Evolutionary conservation across 768 basidiomycete genomes (phyloP).

Genomic region (Podaxis sp.): DNA sequence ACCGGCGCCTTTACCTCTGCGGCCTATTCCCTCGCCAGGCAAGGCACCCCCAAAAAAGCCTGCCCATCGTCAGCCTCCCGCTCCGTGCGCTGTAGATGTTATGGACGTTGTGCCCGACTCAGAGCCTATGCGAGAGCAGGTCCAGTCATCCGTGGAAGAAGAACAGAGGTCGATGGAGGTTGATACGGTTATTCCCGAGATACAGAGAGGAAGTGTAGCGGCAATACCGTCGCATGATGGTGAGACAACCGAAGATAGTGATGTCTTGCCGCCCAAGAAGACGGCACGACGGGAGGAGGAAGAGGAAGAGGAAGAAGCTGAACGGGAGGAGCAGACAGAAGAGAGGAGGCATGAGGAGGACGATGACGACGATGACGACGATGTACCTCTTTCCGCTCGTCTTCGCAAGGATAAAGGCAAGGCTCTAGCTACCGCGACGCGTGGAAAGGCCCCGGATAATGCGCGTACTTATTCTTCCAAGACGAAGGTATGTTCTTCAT

Average conservation of each 20-base stretch:
- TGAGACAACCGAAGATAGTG: slow-evolving; percentile 9
- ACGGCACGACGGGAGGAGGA: slow-evolving; percentile 9
- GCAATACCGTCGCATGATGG: not conserved
- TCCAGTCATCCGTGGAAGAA: not conserved
- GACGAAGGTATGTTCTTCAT: not conserved
- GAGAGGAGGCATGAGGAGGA: not conserved
- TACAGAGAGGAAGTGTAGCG: not conserved
- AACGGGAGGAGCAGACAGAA: not conserved
- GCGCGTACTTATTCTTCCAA: not conserved
- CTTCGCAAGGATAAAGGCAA: slow-evolving; percentile 9
- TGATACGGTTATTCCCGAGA: not conserved
- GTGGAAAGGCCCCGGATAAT: not conserved
- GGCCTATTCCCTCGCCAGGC: not conserved
- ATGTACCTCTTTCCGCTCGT: slow-evolving; percentile 14
- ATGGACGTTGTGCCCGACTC: slow-evolving; percentile 65
- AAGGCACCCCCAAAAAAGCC: not conserved
- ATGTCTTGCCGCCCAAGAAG: slow-evolving; percentile 5
- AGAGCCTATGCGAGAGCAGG: slow-evolving; percentile 43
- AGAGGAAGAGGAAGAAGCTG: slow-evolving; percentile 20
- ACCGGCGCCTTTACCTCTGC: slow-evolving; percentile 10
- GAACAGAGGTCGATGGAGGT: not conserved
- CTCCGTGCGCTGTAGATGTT: slow-evolving; percentile 21
- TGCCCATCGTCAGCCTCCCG: slow-evolving; percentile 6
- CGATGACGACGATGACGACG: slow-evolving; percentile 14
- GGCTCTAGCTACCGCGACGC: slow-evolving; percentile 5